Evolutionary conservation across 2,329 filamentous ascomycete species (phyloP).

Genomic region (Zymoseptoria ardabiliae): DNA sequence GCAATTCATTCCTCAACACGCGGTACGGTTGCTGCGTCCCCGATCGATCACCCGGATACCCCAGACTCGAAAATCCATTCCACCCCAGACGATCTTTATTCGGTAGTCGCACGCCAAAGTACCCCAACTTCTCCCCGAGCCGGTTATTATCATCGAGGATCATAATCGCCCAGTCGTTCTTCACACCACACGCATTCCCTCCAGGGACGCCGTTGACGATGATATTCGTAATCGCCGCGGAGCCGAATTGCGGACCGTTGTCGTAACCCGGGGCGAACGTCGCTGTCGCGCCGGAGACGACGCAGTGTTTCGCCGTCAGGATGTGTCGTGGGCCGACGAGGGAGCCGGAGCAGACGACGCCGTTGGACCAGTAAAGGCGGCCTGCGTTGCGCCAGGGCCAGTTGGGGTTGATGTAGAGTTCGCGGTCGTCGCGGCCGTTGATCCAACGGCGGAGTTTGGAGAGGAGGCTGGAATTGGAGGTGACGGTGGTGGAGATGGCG

Average conservation of each 20-base stretch:
- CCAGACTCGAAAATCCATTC: slow-evolving; percentile 4
- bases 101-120: slow-evolving; percentile 7
- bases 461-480: not conserved
- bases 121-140: slow-evolving; percentile 6
- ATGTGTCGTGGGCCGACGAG: slow-evolving; percentile 8
- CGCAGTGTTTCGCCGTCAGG: slow-evolving; percentile 9
- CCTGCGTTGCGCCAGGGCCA: slow-evolving; percentile 1
- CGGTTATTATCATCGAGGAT: slow-evolving; percentile 2
- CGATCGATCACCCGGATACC: slow-evolving; percentile 9
- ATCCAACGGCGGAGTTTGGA: not conserved
- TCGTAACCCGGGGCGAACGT: slow-evolving; percentile 9
- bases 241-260: slow-evolving; percentile 3
- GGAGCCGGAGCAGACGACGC: slow-evolving; percentile 5
- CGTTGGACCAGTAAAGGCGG: slow-evolving; percentile 5
- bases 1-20: slow-evolving; percentile 5
- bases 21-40: slow-evolving; percentile 7
- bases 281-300: slow-evolving; percentile 1
- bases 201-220: not conserved
- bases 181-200: slow-evolving; percentile 7
- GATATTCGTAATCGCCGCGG: not conserved
- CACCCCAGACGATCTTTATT: not conserved
- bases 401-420: not conserved
- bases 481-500: not conserved
- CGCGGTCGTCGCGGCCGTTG: not conserved
- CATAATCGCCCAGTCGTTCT: slow-evolving; percentile 9